phyloP scores from a whole-genome alignment of 805 yeast species.

The Metschnikowia sp. region DNA sequence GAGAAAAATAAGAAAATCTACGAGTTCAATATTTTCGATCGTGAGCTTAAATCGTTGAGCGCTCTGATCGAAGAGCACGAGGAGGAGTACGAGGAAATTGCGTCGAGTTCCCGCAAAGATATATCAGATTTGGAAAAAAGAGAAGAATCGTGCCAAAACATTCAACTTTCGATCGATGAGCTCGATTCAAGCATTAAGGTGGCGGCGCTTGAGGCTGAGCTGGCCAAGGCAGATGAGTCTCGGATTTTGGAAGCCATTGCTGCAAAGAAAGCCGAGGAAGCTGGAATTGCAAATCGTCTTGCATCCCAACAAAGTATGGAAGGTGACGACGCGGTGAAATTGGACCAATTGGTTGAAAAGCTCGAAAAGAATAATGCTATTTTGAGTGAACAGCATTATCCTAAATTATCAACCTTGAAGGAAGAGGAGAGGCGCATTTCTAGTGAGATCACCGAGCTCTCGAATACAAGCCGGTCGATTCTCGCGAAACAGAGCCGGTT shows the following conservation, averaged over 20 bases:
- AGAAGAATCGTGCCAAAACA: conserved; percentile 47
- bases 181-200: conserved; percentile 49
- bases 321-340: conserved; percentile 20
- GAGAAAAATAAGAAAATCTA: conserved; percentile 66
- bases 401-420: conserved; percentile 34
- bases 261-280: conserved; percentile 45
- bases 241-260: conserved; percentile 50
- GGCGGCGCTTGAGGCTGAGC: conserved; percentile 53
- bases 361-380: conserved; percentile 37
- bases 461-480: conserved; percentile 54
- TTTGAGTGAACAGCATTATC: conserved; percentile 29
- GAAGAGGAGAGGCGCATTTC: conserved; percentile 40
- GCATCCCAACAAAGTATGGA: conserved; percentile 28
- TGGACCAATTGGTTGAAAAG: conserved; percentile 20
- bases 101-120: conserved; percentile 52
- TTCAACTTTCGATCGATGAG: conserved; percentile 44
- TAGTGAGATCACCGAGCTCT: conserved; percentile 36
- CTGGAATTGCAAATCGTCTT: conserved; percentile 39
- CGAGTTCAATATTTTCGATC: conserved; percentile 72
- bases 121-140: conserved; percentile 57
- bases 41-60: conserved; percentile 65
- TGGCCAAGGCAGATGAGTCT: conserved; percentile 46
- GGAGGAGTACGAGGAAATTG: conserved; percentile 47
- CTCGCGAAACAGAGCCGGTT: conserved; percentile 71
- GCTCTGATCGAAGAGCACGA: conserved; percentile 61